Base-by-base conservation (phyloP, 345 rosid species). In the Eucalyptus pauciflora region DNA sequence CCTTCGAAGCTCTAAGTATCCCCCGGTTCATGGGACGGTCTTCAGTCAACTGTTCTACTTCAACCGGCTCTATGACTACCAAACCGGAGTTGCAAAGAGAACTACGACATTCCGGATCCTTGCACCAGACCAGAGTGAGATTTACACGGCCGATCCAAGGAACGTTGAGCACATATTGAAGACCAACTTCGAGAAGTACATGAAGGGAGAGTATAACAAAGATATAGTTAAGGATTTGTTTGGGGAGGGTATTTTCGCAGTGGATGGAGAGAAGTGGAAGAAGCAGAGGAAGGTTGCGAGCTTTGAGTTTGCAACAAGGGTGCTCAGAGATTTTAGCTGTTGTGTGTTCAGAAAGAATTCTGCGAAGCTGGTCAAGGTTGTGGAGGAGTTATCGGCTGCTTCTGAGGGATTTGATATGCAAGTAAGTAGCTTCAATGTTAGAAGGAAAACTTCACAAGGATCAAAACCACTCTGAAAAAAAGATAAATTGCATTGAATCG, bases 201-300 rank as follows among this genome's bases (percentile, higher is more conserved):
- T 87, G 4, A 97, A 94, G 88, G 98, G 99, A 8, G 64, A 48
- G 20, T 41, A 27, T n/a, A 83, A 88, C 85, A 88, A 89, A 8
- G 92, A 91, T 45, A 88, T 94, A 13, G 7, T 90, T 3, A 81
- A 27, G 3, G 97, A 96, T 86, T 91, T 97, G 87, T 87, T 96
- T 7, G 99, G 99, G 46, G 91, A 94, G n/a, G 99, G 99, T 22
- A 96, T 97, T 10, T 96, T 96, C 29, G 90, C 89, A 14, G 98
- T 91, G 52, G 97, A 97, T 89, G 98, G 99, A 33, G 96, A 95
- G 5, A 96, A 93, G 89, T 97, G 99, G 99, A 91, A 89, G 91
- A 95, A 95, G 48, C 99, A 97, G 92, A 93, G 99, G 89, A 97
- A 96, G 94, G 92, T 95, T 7, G 94, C 97, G 2, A 97, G 97